phyloP scores from a whole-genome alignment of 1,139 yeast genomes.

The Yamadazyma songkhlaensis region DNA sequence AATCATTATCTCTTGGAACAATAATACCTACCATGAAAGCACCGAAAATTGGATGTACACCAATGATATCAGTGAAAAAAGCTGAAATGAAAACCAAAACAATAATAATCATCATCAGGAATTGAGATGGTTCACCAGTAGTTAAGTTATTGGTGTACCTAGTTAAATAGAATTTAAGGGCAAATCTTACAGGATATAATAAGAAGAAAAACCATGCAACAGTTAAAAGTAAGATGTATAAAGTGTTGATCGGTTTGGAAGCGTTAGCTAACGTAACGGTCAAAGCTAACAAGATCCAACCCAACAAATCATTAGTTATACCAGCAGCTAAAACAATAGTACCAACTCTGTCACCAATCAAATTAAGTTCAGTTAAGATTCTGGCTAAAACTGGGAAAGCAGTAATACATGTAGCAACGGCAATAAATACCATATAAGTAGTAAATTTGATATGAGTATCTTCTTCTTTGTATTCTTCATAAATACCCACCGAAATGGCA shows the following conservation, averaged over 20 bases:
- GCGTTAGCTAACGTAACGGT: slow-evolving; percentile 75
- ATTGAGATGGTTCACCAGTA: slow-evolving; percentile 61
- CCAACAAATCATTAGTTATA: slow-evolving; percentile 73
- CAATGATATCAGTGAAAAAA: slow-evolving; percentile 76
- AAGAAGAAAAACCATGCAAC: slow-evolving; percentile 66
- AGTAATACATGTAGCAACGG: slow-evolving; percentile 78
- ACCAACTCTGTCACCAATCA: slow-evolving; percentile 72
- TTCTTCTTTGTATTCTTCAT: slow-evolving; percentile 44
- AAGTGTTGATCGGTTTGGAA: slow-evolving; percentile 62
- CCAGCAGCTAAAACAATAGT: slow-evolving; percentile 81
- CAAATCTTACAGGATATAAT: slow-evolving; percentile 52
- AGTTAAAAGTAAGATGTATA: slow-evolving; percentile 63
- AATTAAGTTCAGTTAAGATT: slow-evolving; percentile 67
- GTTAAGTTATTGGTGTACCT: slow-evolving; percentile 48
- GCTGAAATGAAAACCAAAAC: slow-evolving; percentile 61
- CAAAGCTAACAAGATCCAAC: slow-evolving; percentile 77
- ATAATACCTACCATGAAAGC: slow-evolving; percentile 75
- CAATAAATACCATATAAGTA: slow-evolving; percentile 74
- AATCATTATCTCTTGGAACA: slow-evolving; percentile 75
- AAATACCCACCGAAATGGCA: slow-evolving; percentile 64
- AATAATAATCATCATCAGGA: slow-evolving; percentile 56
- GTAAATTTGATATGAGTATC: slow-evolving; percentile 51
- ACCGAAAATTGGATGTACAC: slow-evolving; percentile 81
- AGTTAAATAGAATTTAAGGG: slow-evolving; percentile 41
- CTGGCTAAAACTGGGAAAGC: slow-evolving; percentile 84